A percentile compares a stretch with the other conserved stretches of the same genome.
Evolutionary conservation across 495 filamentous ascomycete species (phyloP).

Genomic region (Tuber umbilicatum): DNA sequence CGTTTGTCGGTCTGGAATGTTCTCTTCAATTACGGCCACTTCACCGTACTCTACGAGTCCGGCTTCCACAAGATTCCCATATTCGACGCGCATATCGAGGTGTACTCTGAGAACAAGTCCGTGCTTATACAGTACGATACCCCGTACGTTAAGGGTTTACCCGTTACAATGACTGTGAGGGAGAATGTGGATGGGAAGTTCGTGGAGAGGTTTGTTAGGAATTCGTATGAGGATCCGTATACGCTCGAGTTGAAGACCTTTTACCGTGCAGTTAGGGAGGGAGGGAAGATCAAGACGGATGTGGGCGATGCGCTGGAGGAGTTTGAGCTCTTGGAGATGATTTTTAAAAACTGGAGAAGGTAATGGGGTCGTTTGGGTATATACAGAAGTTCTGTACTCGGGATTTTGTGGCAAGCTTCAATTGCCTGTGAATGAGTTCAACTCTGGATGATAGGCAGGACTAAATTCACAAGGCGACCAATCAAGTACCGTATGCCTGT

Average conservation of each 20-base stretch:
- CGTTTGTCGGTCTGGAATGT: slow-evolving; percentile 49
- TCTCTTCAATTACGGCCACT: slow-evolving; percentile 47
- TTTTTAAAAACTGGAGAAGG: slow-evolving; percentile 11
- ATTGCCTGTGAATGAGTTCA: not conserved
- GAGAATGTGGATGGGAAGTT: slow-evolving; percentile 43
- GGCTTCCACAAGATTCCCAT: slow-evolving; percentile 51
- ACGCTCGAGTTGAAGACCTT: slow-evolving; percentile 49
- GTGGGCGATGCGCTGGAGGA: slow-evolving; percentile 50
- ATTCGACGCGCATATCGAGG: slow-evolving; percentile 54
- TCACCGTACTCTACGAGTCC: slow-evolving; percentile 52
- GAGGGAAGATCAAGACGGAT: slow-evolving; percentile 48
- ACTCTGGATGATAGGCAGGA: not conserved
- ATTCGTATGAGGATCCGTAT: slow-evolving; percentile 52
- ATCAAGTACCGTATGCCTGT: not conserved
- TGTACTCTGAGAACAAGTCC: slow-evolving; percentile 50
- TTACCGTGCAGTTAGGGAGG: slow-evolving; percentile 47
- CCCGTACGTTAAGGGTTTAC: slow-evolving; percentile 49
- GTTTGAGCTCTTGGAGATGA: slow-evolving; percentile 46
- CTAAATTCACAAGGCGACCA: not conserved
- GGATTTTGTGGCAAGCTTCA: not conserved
- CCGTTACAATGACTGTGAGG: slow-evolving; percentile 49
- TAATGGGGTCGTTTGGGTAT: not conserved
- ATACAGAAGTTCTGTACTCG: not conserved
- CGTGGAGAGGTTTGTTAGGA: slow-evolving; percentile 43
- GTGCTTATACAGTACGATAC: slow-evolving; percentile 51